Conservation (phyloP, 2,329 filamentous ascomycete genomes). For the Fusarium sp. region DNA sequence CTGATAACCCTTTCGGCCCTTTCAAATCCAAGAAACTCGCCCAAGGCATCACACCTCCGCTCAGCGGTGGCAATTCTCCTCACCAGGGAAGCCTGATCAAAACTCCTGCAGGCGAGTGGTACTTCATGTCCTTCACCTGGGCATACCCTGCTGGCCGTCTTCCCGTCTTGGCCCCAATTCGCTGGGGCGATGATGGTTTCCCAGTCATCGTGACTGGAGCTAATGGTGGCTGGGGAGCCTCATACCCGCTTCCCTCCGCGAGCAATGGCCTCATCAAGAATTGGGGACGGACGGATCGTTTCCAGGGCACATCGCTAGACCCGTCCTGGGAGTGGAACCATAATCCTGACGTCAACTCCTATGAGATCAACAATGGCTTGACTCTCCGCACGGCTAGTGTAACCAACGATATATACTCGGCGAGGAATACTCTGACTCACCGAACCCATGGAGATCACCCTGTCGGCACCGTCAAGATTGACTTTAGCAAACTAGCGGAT, state of each 20-base stretch:
- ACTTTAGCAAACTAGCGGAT: too few relatives aligned
- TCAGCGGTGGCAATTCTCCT: constrained; percentile 58
- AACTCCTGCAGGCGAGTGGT: constrained; percentile 65
- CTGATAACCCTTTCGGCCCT: constrained; percentile 45
- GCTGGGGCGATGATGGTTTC: constrained; percentile 45
- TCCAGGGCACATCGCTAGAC: constrained; percentile 55
- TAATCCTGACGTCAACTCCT: constrained; percentile 65
- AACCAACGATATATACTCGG: constrained; percentile 62
- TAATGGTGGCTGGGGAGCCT: constrained; percentile 60
- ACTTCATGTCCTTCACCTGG: constrained; percentile 68
- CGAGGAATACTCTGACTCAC: constrained; percentile 62
- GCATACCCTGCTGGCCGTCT: constrained; percentile 68
- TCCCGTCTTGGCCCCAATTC: constrained; percentile 49
- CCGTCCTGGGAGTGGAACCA: constrained; percentile 72
- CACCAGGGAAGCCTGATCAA: constrained; percentile 69
- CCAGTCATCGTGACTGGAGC: constrained; percentile 56
- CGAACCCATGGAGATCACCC: constrained; percentile 54
- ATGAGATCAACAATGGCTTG: constrained; percentile 57
- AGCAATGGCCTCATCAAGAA: constrained; percentile 28
- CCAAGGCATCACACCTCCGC: constrained; percentile 55
- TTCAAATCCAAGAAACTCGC: constrained; percentile 56
- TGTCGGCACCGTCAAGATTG: too few relatives aligned
- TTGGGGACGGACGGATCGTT: constrained; percentile 57
- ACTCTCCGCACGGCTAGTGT: constrained; percentile 62
- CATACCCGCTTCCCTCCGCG: constrained; percentile 53